A percentile compares a stretch with the other conserved stretches of the same genome.
These are phyloP conservation scores for Cladosporium sp. DNA, from an alignment of 2,329 filamentous ascomycete species.

Conservation along the genomic window DNA sequence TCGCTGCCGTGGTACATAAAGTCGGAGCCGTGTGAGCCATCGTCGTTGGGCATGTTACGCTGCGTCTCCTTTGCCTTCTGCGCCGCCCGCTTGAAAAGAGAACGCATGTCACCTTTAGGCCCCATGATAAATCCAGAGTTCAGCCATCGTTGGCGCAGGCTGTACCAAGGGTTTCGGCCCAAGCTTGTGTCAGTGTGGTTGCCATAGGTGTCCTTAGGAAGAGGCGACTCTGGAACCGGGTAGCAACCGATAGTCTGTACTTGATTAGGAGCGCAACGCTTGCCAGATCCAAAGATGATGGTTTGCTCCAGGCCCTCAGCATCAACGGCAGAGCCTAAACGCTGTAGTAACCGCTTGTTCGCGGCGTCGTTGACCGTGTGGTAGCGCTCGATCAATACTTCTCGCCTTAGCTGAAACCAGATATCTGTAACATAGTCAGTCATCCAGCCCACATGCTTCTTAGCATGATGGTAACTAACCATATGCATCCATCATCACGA, in stretches of 20 bases:
- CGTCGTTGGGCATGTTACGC: slow-evolving; percentile 29
- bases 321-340: slow-evolving; percentile 24
- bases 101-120: slow-evolving; percentile 30
- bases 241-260: slow-evolving; percentile 52
- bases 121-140: slow-evolving; percentile 33
- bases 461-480: slow-evolving; percentile 20
- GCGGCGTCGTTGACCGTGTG: slow-evolving; percentile 29
- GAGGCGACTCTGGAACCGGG: slow-evolving; percentile 53
- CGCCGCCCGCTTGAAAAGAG: slow-evolving; percentile 28
- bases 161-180: slow-evolving; percentile 20
- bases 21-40: slow-evolving; percentile 30
- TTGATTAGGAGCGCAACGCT: slow-evolving; percentile 52
- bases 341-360: slow-evolving; percentile 51
- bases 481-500: slow-evolving; percentile 34
- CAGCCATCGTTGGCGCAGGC: slow-evolving; percentile 29
- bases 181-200: slow-evolving; percentile 28
- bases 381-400: slow-evolving; percentile 31
- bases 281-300: slow-evolving; percentile 59
- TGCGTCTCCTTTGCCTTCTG: slow-evolving; percentile 28
- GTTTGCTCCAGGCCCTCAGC: slow-evolving; percentile 50
- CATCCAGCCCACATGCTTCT: neutral
- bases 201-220: slow-evolving; percentile 53
- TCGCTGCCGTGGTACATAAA: slow-evolving; percentile 33
- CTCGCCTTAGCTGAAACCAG: slow-evolving; percentile 32
- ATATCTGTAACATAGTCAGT: slow-evolving; percentile 26